Conservation (phyloP, 768 basidiomycete genomes). For the Phaffia australis region DNA sequence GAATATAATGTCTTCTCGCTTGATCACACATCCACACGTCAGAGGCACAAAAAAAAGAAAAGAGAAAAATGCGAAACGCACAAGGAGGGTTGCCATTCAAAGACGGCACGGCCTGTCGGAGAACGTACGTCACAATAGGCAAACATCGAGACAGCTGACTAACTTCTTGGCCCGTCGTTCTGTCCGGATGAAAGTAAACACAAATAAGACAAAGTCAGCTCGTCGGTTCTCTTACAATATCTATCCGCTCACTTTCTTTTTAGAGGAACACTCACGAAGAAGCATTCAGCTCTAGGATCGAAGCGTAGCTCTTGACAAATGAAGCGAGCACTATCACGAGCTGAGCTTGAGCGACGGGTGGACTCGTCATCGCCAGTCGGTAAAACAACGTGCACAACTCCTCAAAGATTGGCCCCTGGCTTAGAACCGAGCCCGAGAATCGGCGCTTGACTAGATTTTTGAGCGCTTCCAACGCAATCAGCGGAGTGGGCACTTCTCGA, state of each 20-base stretch:
- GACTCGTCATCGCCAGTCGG: slow-evolving; percentile 78
- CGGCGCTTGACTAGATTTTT: slow-evolving; percentile 68
- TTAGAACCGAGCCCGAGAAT: slow-evolving; percentile 67
- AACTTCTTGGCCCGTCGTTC: slow-evolving; percentile 3
- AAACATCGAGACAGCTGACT: slow-evolving; percentile 53
- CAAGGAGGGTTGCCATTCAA: not conserved
- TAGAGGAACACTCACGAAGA: not conserved
- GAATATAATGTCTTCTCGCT: not conserved
- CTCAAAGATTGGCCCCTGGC: slow-evolving; percentile 73
- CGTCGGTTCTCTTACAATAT: too few relatives aligned
- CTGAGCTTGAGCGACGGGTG: slow-evolving; percentile 57
- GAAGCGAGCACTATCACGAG: slow-evolving; percentile 58
- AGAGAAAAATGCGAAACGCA: slow-evolving; percentile 25
- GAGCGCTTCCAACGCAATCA: slow-evolving; percentile 62
- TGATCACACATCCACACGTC: not conserved
- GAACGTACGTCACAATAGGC: slow-evolving; percentile 66
- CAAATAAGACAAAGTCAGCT: not conserved
- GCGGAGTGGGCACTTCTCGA: slow-evolving; percentile 47
- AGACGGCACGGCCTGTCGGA: slow-evolving; percentile 59
- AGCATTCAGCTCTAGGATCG: slow-evolving; percentile 13
- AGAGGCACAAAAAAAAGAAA: not conserved
- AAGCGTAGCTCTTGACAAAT: slow-evolving; percentile 44
- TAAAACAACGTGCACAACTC: slow-evolving; percentile 82
- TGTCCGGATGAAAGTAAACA: not conserved
- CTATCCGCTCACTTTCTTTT: not conserved